Evolutionary conservation across 2,329 filamentous ascomycete genomes (phyloP).

Genomic region (Cadophora malorum): DNA sequence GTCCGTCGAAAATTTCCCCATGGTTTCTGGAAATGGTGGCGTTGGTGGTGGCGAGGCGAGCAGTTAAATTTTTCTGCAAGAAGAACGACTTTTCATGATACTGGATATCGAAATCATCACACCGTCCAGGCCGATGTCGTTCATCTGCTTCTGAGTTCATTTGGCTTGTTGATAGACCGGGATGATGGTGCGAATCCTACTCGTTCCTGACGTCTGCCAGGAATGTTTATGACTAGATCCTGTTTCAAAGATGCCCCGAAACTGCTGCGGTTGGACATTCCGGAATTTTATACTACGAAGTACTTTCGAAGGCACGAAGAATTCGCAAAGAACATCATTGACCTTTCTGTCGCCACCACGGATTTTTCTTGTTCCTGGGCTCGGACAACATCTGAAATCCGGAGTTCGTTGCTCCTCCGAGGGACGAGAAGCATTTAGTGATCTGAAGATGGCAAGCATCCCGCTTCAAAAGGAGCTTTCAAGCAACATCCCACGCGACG

Average conservation of each 20-base stretch:
- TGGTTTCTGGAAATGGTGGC: background rate
- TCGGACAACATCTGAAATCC: background rate
- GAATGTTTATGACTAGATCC: background rate
- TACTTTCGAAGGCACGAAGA: slow-evolving; percentile 5
- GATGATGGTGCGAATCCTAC: background rate
- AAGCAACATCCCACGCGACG: slow-evolving; percentile 11
- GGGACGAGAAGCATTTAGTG: background rate
- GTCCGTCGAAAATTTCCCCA: too few species aligned
- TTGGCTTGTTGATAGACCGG: background rate
- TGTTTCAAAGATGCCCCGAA: background rate
- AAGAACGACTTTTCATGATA: background rate
- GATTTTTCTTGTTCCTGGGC: background rate
- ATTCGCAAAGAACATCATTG: background rate
- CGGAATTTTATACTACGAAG: background rate
- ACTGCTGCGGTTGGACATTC: background rate
- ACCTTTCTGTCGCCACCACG: background rate
- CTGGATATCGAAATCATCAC: background rate
- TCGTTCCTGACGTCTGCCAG: background rate
- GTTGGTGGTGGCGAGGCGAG: background rate
- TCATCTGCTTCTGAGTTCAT: background rate
- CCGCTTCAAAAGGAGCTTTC: background rate
- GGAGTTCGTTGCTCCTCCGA: background rate
- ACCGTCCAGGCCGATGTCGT: background rate
- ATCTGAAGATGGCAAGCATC: background rate
- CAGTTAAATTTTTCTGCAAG: background rate